phyloP scores from a whole-genome alignment of 1,284 basidiomycete genomes.

The Garcileccinum viscosum region DNA sequence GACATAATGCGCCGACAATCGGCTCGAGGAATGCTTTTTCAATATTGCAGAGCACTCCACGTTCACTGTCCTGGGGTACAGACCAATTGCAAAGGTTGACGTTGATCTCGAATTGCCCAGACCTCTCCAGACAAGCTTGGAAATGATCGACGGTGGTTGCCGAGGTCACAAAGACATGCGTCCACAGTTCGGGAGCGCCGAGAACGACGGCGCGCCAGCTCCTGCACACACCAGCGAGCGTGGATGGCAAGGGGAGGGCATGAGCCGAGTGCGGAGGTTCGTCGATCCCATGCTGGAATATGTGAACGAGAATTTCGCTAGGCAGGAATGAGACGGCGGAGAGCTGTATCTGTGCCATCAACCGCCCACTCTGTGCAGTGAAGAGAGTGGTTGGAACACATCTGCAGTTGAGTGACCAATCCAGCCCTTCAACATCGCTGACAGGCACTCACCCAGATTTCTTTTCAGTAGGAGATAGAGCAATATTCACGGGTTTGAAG shows the following conservation, averaged over 20 bases:
- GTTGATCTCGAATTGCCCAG: constrained; percentile 12
- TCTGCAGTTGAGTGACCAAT: neutral
- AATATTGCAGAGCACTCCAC: neutral
- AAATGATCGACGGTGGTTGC: constrained; percentile 13
- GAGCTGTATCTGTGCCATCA: constrained; percentile 12
- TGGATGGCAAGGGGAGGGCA: constrained; percentile 8
- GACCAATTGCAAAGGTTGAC: constrained; percentile 24
- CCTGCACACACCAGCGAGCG: constrained; percentile 22
- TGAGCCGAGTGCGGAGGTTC: constrained; percentile 1
- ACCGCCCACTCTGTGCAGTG: neutral
- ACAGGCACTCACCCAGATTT: neutral
- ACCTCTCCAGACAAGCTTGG: constrained; percentile 13
- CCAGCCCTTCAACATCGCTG: neutral
- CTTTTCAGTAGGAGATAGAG: neutral
- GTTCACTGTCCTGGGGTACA: neutral
- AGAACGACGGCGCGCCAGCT: constrained; percentile 20
- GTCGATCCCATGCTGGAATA: constrained; percentile 20
- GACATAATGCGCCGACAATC: constrained; percentile 5
- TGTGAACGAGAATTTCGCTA: constrained; percentile 23
- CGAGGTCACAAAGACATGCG: constrained; percentile 25
- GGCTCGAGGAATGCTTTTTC: constrained; percentile 9
- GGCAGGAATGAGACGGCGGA: constrained; percentile 24
- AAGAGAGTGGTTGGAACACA: neutral
- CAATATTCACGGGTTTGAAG: neutral
- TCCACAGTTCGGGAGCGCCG: constrained; percentile 21